phyloP scores from a whole-genome alignment of 1,284 basidiomycete species.

The Tilletia horrida region DNA sequence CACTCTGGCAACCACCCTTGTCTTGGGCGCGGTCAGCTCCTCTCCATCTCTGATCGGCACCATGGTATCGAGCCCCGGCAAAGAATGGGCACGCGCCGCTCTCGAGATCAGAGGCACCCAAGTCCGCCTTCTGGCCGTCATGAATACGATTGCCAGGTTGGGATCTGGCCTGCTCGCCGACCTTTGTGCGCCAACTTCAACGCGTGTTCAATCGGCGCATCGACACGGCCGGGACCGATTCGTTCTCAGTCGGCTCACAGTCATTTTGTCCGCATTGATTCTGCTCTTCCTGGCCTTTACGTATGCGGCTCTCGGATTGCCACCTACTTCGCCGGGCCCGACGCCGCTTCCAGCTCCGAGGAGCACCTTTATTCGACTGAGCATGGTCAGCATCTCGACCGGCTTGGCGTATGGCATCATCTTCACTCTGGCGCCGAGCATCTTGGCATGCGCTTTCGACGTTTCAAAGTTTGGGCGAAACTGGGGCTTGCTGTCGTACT shows the following conservation, averaged over 20 bases:
- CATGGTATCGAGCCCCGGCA: background rate
- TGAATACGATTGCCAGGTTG: conserved; percentile 28
- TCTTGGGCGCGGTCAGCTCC: background rate
- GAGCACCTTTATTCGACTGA: conserved; percentile 12
- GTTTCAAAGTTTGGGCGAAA: conserved; percentile 26
- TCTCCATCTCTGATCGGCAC: background rate
- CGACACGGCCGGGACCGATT: background rate
- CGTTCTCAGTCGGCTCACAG: conserved; percentile 21
- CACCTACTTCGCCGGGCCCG: background rate
- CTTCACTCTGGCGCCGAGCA: conserved; percentile 27
- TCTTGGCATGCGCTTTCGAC: conserved; percentile 22
- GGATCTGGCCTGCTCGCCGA: conserved; percentile 27
- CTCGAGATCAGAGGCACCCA: conserved; percentile 11
- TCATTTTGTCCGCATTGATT: conserved; percentile 23
- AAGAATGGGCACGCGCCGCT: conserved; percentile 9
- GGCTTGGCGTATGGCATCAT: conserved; percentile 26
- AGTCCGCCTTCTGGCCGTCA: conserved; percentile 21
- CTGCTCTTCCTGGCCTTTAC: conserved; percentile 21
- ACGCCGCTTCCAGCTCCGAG: conserved; percentile 7
- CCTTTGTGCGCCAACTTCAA: conserved; percentile 1
- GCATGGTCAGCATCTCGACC: conserved; percentile 18
- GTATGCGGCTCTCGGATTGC: conserved; percentile 19
- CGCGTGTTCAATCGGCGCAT: background rate
- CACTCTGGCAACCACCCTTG: background rate
- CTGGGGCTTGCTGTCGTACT: conserved; percentile 26